These are phyloP conservation scores for Trametes punicea DNA, from an alignment of 768 basidiomycete species.

Conservation along the genomic window DNA sequence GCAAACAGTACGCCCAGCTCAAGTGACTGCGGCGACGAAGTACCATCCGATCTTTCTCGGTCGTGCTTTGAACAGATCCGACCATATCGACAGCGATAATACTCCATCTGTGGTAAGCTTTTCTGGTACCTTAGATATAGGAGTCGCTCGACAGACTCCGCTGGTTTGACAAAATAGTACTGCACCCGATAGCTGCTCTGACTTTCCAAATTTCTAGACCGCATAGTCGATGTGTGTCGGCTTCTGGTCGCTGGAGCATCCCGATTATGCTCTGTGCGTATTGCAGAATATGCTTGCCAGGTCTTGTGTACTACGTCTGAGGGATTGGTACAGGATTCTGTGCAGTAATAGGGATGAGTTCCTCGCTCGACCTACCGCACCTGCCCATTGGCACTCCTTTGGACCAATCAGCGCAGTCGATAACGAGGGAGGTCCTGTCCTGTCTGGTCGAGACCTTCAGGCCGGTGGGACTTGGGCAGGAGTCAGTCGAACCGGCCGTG, in stretches of 20 bases:
- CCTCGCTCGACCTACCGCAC: slow-evolving; percentile 60
- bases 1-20: slow-evolving; percentile 6
- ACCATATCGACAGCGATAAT: background rate
- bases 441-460: slow-evolving; percentile 70
- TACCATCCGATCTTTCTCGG: background rate
- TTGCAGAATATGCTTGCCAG: background rate
- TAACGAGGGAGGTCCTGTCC: slow-evolving; percentile 36
- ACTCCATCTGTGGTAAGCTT: background rate
- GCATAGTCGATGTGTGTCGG: slow-evolving; percentile 64
- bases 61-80: slow-evolving; percentile 7
- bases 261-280: slow-evolving; percentile 75
- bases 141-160: background rate
- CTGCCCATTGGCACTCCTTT: slow-evolving; percentile 70
- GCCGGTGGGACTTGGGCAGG: slow-evolving; percentile 88
- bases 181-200: slow-evolving; percentile 6
- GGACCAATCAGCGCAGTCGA: slow-evolving; percentile 28
- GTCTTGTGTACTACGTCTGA: slow-evolving; percentile 1
- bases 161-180: slow-evolving; percentile 1
- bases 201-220: background rate
- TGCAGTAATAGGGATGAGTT: slow-evolving; percentile 77
- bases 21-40: background rate
- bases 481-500: slow-evolving; percentile 56
- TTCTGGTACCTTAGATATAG: background rate
- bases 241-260: slow-evolving; percentile 73
- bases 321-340: slow-evolving; percentile 48